Evolutionary conservation across 176 grass and related monocot species (phyloP), one percentile per base, ranked within the genome.

Genomic region (Microstegium vimineum): DNA sequence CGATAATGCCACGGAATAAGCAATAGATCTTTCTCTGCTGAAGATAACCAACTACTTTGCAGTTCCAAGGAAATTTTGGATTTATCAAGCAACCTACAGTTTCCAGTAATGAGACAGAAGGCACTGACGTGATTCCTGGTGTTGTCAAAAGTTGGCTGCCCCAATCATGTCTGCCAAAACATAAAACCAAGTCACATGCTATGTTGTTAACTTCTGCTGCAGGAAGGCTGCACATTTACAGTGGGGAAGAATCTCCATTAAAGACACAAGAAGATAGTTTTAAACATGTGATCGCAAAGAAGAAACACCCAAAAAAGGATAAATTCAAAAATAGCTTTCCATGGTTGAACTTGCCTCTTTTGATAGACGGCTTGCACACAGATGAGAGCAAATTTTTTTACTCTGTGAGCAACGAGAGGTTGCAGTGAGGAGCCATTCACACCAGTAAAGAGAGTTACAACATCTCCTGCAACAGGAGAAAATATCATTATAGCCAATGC

Each of bases 71-170:
- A 76, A 95, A 83, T 45, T 82, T 85, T 75, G 86, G 85, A 91
- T 87, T 93, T 91, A 93, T 84, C 86, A 99, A 95, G 71, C 93
- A 95, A 82, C 82, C 49, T 30, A 90, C 87, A 81, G 87, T 86
- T 86, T 95, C 85, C 54, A 99, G 77, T 77, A 95, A 91, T 73
- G 75, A 78, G 41, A 81, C 76, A 80, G 81, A 71, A 83, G 89
- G 87, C 82, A 81, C 71, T 76, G 85, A 22, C 80, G 89, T 74
- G 69, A 52, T 60, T 80, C 89, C 81, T n/a, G 85, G 60, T 62
- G 83, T 62, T 86, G 90, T 88, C 80, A 94, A 82, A 85, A 92
- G 82, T 82, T 92, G 87, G 51, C 77, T 69, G 56, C 78, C 80
- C 91, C 89, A 95, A 63, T 73, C 66, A 79, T 84, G 56, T 90